Base-by-base conservation (phyloP, 1,284 basidiomycete genomes). In the Cerrena zonata region DNA sequence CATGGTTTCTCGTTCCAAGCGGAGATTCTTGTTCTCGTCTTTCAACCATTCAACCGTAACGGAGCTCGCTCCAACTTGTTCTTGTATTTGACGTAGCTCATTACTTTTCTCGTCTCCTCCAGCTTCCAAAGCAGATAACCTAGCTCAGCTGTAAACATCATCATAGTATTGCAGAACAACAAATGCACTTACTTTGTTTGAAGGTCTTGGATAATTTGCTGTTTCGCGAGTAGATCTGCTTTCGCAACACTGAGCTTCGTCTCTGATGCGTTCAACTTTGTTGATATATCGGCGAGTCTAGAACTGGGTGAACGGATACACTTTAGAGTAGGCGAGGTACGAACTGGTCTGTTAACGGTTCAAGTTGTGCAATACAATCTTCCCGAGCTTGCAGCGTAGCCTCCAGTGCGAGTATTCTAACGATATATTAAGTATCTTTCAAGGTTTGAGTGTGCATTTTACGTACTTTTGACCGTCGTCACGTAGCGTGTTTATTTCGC, bases 381-480 rank as follows among this genome's bases (percentile, higher is more conserved):
- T 60, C 56, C 10, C 52, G 53, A n/a, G 58, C 58, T 12, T 48
- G 25, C 18, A 62, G 30, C 2, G 47, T 21, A 5, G 47, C 44
- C 3, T 5, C 18, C 2, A 62, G 56, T 55, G 30, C 47, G 51
- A n/a, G 34, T 12, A 15, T 10, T 5, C 26, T 21, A 46, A 19
- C 18, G 25, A 5, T 4, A 15, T 39, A 34, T 3, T 7, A 34
- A 15, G 15, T 7, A 34, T 34, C 7, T 34, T 7, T 7, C 7
- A 34, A 34, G n/a, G n/a, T n/a, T n/a, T n/a, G n/a, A n/a, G n/a
- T n/a, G n/a, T n/a, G n/a, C n/a, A n/a, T n/a, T 34, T 34, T 15
- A 34, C 30, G 30, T 34, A 62, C 63, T 61, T 53, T 11, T 45
- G 36, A 25, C 59, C 51, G 7, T 57, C 46, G 1, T 13, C 36